A percentile compares a stretch with the other conserved stretches of the same genome.
phyloP scores from a whole-genome alignment of 2,329 filamentous ascomycete genomes.

The Calonectria pauciramosa region DNA sequence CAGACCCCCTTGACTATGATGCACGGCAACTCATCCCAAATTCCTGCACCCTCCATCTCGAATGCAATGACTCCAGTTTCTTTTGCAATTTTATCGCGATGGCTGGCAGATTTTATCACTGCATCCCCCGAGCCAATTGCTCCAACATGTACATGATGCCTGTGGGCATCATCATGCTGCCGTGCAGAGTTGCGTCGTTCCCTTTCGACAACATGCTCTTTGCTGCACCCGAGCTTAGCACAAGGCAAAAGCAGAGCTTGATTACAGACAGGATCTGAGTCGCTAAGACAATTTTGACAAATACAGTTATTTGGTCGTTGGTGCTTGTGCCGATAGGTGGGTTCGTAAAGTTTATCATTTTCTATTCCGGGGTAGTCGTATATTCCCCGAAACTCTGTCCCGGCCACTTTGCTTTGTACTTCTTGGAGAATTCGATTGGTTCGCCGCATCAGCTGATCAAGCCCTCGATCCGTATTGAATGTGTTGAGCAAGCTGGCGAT shows the following conservation, averaged over 20 bases:
- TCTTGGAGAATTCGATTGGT: background rate
- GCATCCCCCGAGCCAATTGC: background rate
- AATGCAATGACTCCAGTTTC: background rate
- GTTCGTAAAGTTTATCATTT: slow-evolving; percentile 47
- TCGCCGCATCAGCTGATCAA: background rate
- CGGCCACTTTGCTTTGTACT: background rate
- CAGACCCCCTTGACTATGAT: background rate
- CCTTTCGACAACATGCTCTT: background rate
- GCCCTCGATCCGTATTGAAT: slow-evolving; percentile 33
- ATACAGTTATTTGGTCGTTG: slow-evolving; percentile 10
- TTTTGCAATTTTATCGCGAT: background rate
- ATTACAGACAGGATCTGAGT: background rate
- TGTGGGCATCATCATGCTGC: background rate
- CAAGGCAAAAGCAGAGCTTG: background rate
- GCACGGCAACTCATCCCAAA: background rate
- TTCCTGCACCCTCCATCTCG: background rate
- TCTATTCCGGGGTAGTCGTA: slow-evolving; percentile 46
- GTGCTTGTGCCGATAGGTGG: slow-evolving; percentile 51
- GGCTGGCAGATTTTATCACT: background rate
- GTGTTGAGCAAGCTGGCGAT: slow-evolving; percentile 44
- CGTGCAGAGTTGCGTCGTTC: background rate
- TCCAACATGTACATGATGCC: background rate
- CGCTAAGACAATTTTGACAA: background rate
- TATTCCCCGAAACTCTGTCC: background rate
- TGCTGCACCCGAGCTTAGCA: background rate